Evolutionary conservation across 306 rosid species (phyloP).

Genomic region (Cicer judaicum): DNA sequence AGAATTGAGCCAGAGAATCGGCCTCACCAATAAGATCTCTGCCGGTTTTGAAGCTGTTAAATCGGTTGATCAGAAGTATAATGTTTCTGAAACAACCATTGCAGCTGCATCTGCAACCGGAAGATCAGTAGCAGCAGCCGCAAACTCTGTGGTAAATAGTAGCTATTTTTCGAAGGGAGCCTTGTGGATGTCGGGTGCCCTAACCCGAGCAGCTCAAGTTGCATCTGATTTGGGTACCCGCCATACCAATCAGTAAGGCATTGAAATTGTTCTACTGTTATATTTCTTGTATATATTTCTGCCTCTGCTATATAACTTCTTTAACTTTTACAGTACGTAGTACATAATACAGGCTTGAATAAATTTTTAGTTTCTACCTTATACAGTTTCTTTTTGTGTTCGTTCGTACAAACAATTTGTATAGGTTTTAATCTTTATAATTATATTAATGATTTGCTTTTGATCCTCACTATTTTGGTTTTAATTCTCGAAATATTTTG

Average conservation of each 20-base stretch:
- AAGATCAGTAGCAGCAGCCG: slow-evolving; percentile 78
- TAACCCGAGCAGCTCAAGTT: slow-evolving; percentile 58
- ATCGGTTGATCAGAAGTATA: slow-evolving; percentile 71
- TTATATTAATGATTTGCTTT: not conserved
- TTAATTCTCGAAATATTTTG: too few species aligned
- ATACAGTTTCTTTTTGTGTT: not conserved
- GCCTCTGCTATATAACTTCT: slow-evolving; percentile 23
- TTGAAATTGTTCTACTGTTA: not conserved
- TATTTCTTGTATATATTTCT: slow-evolving; percentile 33
- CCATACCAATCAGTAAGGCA: slow-evolving; percentile 50
- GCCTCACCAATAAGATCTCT: slow-evolving; percentile 68
- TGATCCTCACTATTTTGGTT: not conserved
- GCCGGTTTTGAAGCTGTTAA: slow-evolving; percentile 67
- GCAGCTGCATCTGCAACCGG: slow-evolving; percentile 77
- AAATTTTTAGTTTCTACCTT: not conserved
- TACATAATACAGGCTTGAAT: not conserved
- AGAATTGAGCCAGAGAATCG: slow-evolving; percentile 74
- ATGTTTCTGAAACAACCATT: slow-evolving; percentile 69
- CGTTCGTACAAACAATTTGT: not conserved
- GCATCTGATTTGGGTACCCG: slow-evolving; percentile 79
- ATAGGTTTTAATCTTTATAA: not conserved
- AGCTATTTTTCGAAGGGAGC: slow-evolving; percentile 89
- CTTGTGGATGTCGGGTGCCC: slow-evolving; percentile 79
- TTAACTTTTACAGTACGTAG: not conserved
- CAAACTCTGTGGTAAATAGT: slow-evolving; percentile 62